These are phyloP conservation scores for Arthroderma sp. DNA, from an alignment of 2,329 filamentous ascomycete species.

Conservation along the genomic window DNA sequence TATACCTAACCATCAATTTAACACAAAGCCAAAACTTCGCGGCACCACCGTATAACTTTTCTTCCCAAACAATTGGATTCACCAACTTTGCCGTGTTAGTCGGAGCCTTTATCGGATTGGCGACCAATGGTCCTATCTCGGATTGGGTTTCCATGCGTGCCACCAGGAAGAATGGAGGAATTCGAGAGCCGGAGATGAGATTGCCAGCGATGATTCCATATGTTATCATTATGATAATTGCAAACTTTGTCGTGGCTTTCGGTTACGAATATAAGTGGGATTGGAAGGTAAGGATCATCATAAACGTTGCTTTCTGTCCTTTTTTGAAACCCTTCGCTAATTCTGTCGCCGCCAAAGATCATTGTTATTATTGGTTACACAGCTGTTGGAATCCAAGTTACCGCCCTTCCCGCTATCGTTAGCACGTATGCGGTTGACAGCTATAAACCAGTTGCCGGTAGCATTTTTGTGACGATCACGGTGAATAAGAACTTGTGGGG, in stretches of 20 bases:
- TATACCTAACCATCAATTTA: conserved; percentile 49
- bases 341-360: conserved; percentile 8
- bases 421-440: conserved; percentile 48
- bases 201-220: conserved; percentile 45
- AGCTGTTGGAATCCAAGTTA: conserved; percentile 44
- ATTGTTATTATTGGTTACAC: conserved; percentile 47
- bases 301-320: background rate
- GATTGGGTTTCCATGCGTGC: conserved; percentile 45
- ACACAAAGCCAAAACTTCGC: conserved; percentile 44
- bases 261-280: conserved; percentile 42
- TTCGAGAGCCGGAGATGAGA: conserved; percentile 47
- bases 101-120: conserved; percentile 41
- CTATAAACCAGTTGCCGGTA: conserved; percentile 50
- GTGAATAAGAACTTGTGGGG: conserved; percentile 54
- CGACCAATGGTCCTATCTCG: conserved; percentile 41
- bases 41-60: conserved; percentile 43
- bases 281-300: conserved; percentile 32
- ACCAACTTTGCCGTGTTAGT: conserved; percentile 45
- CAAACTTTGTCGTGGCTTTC: conserved; percentile 43
- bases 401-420: conserved; percentile 46
- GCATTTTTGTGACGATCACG: conserved; percentile 47
- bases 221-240: conserved; percentile 43
- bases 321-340: background rate
- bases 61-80: conserved; percentile 38
- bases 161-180: conserved; percentile 40